phyloP scores from a whole-genome alignment of 2,329 filamentous ascomycete species.

The Ophiostoma novo-ulmi region DNA sequence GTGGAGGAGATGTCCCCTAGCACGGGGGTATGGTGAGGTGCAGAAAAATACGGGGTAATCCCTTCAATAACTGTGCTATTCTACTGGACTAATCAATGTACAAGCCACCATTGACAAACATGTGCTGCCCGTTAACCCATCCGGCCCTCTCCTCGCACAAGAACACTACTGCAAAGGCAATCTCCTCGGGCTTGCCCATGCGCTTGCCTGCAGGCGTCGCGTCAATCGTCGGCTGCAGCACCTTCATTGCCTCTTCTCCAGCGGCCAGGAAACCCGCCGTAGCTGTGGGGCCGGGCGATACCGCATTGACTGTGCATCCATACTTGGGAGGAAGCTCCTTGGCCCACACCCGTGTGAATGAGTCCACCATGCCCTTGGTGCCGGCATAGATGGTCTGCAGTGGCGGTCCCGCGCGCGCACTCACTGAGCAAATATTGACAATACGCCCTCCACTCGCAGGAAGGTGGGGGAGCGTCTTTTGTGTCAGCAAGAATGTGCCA shows the following conservation, averaged over 20 bases:
- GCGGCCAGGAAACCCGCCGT: constrained; percentile 34
- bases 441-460: constrained; percentile 40
- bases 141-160: constrained; percentile 41
- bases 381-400: constrained; percentile 26
- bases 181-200: constrained; percentile 42
- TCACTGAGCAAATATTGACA: constrained; percentile 56
- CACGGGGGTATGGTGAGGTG: not conserved
- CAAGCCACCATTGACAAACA: constrained; percentile 33
- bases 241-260: constrained; percentile 38
- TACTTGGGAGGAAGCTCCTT: constrained; percentile 48
- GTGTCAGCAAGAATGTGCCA: constrained; percentile 49
- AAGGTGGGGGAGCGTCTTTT: constrained; percentile 50
- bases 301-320: constrained; percentile 57
- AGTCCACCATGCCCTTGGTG: constrained; percentile 50
- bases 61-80: not conserved
- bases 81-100: constrained; percentile 24
- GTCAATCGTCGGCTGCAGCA: constrained; percentile 40
- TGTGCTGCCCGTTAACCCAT: constrained; percentile 43
- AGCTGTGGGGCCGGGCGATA: constrained; percentile 55
- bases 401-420: constrained; percentile 35
- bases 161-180: constrained; percentile 44
- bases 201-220: constrained; percentile 40
- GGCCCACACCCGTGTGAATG: constrained; percentile 54
- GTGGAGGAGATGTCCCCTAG: not conserved
- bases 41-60: not conserved